Evolutionary conservation across 2,329 filamentous ascomycete species (phyloP), one percentile per base, ranked within the genome.

Genomic region (Pezicula radicicola): DNA sequence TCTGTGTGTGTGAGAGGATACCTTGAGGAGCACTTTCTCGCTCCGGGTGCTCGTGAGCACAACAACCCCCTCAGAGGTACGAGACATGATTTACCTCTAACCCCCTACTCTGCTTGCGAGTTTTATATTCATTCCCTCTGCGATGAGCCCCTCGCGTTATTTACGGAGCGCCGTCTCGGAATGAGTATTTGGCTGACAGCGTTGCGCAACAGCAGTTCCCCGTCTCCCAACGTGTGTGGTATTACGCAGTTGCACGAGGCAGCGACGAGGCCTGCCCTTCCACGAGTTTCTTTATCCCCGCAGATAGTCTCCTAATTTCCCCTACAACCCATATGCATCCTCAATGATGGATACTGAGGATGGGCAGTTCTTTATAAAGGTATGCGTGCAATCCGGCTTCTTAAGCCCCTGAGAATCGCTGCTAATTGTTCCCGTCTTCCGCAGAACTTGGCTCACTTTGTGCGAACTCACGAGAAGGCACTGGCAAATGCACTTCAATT

Each of bases 381-480:
- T 89, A 79, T 56, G 75, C 44, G 51, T 44, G 42, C 42, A 35
- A 45, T 41, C 16, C 16, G 30, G 19, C 37, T 44, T 47, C 46
- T 47, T 46, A 6, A 10, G 41, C 36, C 44, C 27, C 45, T 35
- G 35, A 21, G 52, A 19, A 13, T 35, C 18, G 27, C 18, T 10
- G 37, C 58, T 48, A 52, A 55, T 48, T 43, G 21, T 25, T 50
- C 15, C 43, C 54, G 28, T n/a, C 72, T 63, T 28, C 49, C 37
- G 54, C 70, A 97, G 93, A 94, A 96, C 80, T 81, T 99, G 69
- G 92, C 93, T 68, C 87, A 87, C 74, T 97, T 96, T 73, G 91
- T 99, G 73, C 91, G 92, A 57, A 96, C 91, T 51, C 91, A 99
- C 76, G 94, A 99, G 74, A 96, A 96, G 75, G 93, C 92, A 36